Evolutionary conservation across 805 yeast genomes (phyloP).

Genomic region (Cyberlindnera lachancei): DNA sequence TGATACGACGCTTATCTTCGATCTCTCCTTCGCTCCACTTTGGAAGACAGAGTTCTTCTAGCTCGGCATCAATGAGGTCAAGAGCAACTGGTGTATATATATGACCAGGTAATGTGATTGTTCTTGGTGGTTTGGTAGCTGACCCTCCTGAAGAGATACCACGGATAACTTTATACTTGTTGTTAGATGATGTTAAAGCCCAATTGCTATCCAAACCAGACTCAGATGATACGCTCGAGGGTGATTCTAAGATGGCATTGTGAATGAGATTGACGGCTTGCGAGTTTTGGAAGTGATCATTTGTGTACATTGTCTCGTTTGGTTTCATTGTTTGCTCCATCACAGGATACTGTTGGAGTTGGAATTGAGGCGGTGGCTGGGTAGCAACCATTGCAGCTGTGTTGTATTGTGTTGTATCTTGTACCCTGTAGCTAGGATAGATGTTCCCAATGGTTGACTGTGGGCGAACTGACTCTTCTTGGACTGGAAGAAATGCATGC

Average conservation of each 20-base stretch:
- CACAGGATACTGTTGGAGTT: background rate
- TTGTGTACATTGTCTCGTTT: background rate
- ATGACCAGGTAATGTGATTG: constrained; percentile 20
- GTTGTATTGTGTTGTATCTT: background rate
- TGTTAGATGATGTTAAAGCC: background rate
- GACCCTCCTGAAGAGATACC: constrained; percentile 56
- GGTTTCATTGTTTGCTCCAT: background rate
- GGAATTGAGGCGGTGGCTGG: background rate
- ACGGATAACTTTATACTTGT: constrained; percentile 37
- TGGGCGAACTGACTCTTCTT: no score
- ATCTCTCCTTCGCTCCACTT: constrained; percentile 41
- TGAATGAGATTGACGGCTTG: no score
- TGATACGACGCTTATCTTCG: constrained; percentile 46
- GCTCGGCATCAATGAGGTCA: constrained; percentile 35
- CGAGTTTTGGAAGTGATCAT: no score
- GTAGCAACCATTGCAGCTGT: background rate
- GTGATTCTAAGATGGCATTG: no score
- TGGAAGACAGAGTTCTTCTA: constrained; percentile 43
- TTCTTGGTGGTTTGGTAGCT: constrained; percentile 46
- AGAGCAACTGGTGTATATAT: constrained; percentile 40
- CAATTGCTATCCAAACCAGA: no score
- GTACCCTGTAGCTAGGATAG: no score
- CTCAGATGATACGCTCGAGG: background rate
- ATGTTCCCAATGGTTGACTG: no score
- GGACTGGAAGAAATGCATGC: constrained; percentile 13